Base-by-base conservation (phyloP, 2,329 filamentous ascomycete genomes). In the Fusarium bactridioides region DNA sequence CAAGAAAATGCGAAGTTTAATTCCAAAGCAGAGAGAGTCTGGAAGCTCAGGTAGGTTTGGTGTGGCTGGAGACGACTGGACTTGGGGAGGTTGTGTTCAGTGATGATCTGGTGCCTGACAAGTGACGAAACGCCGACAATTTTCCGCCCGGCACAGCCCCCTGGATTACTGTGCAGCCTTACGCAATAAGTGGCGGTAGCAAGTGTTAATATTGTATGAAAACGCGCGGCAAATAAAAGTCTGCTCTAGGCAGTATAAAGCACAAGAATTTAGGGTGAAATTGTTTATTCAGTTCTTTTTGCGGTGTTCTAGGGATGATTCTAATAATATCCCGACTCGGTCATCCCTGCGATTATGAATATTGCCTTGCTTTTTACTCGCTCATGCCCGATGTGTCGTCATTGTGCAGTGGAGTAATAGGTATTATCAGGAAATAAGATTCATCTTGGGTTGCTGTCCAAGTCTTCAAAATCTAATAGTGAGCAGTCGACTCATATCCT, bases 101-200 rank as follows among this genome's bases (percentile, higher is more conserved):
- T 74, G 73, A 73, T 77, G 70, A 74, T 77, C 73, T 74, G 79
- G 78, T 80, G 79, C 79, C 79, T 77, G 78, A 79, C 72, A 61
- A 67, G 74, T 77, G 77, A 80, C 76, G 78, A 80, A 73, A 77
- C 75, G 77, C 80, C 80, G 79, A 81, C 70, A 70, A 80, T 81
- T 81, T 80, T 74, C 80, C 80, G 80, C 54, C 48, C 58, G 66
- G 76, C 78, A 79, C 77, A 80, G 77, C 77, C 76, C 69, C 74
- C 70, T 75, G 58, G 56, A 71, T 71, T 77, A 79, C 78, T 64
- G 45, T 68, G 50, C 73, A 75, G 73, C 70, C 70, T 74, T 74
- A 74, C 71, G 71, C 70, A 74, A 73, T 60, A 64, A 57, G 74
- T 74, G 75, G 74, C 70, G 70, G 67, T 53, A 63, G 61, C 54